Percentiles rank a stretch among this genome's conserved stretches.
Evolutionary conservation across 176 grass and related monocot species (phyloP).

Genomic region (Cenchrus americanus): DNA sequence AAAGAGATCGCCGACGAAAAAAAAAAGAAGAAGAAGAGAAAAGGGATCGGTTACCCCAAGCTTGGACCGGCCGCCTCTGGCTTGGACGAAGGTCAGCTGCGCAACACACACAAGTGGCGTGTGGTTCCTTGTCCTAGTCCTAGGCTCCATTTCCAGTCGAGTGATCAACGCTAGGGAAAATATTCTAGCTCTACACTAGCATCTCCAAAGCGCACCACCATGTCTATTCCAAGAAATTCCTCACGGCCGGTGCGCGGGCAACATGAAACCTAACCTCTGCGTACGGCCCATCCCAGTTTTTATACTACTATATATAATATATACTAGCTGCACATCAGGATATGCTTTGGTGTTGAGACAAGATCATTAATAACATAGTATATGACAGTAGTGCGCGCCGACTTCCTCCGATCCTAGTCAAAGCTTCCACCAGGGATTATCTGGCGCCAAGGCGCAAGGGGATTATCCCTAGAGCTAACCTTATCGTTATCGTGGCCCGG

Average conservation of each 20-base stretch:
- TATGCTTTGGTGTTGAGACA: neutral
- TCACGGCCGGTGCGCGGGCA: neutral
- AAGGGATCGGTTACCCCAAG: no score
- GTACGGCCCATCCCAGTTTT: neutral
- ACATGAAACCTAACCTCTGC: neutral
- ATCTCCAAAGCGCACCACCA: neutral
- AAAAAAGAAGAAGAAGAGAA: no score
- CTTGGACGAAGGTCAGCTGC: neutral
- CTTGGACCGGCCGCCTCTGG: no score
- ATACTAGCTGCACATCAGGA: no score
- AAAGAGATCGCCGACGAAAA: no score
- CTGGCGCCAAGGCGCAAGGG: no score
- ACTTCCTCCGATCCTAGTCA: neutral
- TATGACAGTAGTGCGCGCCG: neutral
- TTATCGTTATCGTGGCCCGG: constrained; percentile 5
- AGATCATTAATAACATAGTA: neutral
- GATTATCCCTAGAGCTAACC: neutral
- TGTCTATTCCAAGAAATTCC: neutral
- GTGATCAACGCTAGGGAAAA: neutral
- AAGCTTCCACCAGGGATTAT: neutral
- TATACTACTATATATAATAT: neutral
- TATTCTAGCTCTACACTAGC: neutral
- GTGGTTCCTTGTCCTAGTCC: neutral
- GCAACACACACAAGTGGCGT: no score
- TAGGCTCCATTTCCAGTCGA: neutral